A percentile compares a stretch with the other conserved stretches of the same genome.
Conservation (phyloP, 2,329 filamentous ascomycete genomes). For the Claviceps arundinis region DNA sequence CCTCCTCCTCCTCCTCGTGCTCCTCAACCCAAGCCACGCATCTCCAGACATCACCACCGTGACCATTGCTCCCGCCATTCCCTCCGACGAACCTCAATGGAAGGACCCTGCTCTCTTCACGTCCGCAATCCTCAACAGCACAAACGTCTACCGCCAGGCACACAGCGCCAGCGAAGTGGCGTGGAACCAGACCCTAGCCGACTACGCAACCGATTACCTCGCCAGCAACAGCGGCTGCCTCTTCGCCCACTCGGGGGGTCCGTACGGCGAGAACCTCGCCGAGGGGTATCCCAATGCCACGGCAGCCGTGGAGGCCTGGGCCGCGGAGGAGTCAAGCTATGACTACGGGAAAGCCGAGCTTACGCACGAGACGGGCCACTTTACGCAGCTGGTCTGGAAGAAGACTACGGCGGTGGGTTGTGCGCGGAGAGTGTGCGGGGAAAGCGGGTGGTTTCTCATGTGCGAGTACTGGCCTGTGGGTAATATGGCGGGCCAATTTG, state of each 20-base stretch:
- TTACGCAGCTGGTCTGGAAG: constrained; percentile 21
- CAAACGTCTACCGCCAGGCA: constrained; percentile 49
- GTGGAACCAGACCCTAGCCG: constrained; percentile 54
- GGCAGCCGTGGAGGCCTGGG: constrained; percentile 7
- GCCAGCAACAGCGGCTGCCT: constrained; percentile 27
- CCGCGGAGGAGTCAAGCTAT: constrained; percentile 7
- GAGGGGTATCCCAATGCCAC: neutral
- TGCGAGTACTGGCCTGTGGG: constrained; percentile 59
- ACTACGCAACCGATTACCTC: constrained; percentile 36
- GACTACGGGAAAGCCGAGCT: constrained; percentile 5
- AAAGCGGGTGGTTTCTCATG: constrained; percentile 49
- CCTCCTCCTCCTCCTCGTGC: neutral
- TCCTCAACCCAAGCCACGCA: neutral
- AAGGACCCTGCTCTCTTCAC: constrained; percentile 21
- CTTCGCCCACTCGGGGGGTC: constrained; percentile 45
- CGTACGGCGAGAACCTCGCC: constrained; percentile 25
- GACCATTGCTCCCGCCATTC: neutral
- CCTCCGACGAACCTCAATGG: constrained; percentile 4
- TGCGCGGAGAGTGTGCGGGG: constrained; percentile 11
- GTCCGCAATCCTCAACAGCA: constrained; percentile 47
- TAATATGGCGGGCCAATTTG: constrained; percentile 44
- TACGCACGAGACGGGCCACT: constrained; percentile 11
- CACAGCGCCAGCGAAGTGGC: constrained; percentile 45
- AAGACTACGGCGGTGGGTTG: constrained; percentile 15
- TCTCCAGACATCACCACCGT: neutral